These are phyloP conservation scores for Oemleria cerasiformis DNA, from an alignment of 306 rosid species.

Conservation along the genomic window DNA sequence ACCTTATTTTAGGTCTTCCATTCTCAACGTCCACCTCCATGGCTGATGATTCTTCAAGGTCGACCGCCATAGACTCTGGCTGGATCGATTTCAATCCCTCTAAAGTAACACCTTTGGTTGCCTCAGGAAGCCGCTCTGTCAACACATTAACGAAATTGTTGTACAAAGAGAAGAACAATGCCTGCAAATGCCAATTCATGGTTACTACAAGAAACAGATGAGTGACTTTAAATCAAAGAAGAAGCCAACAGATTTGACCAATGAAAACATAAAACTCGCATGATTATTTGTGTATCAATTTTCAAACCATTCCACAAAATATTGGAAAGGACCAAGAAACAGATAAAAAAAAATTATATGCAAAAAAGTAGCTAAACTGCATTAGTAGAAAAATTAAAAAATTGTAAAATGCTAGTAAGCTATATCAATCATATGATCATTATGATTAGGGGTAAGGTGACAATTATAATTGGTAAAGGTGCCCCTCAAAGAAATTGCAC, in stretches of 20 bases:
- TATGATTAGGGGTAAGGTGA: too few relatives aligned
- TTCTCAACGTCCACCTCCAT: conserved; percentile 87
- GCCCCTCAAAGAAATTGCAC: too few relatives aligned
- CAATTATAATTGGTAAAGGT: too few relatives aligned
- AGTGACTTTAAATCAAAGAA: background rate
- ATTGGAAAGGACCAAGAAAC: background rate
- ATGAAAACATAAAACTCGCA: background rate
- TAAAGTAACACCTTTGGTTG: conserved; percentile 51
- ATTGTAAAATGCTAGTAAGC: too few relatives aligned
- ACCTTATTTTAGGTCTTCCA: conserved; percentile 68
- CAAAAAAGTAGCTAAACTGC: too few relatives aligned
- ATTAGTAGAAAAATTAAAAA: too few relatives aligned
- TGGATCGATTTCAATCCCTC: conserved; percentile 57
- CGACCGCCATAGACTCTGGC: conserved; percentile 64
- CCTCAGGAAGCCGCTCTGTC: conserved; percentile 78
- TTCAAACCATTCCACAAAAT: background rate
- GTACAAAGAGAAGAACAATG: conserved; percentile 69
- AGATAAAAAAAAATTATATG: too few relatives aligned
- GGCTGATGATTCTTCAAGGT: conserved; percentile 64
- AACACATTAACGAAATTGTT: conserved; percentile 68
- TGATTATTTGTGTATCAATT: too few relatives aligned
- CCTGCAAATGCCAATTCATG: conserved; percentile 48
- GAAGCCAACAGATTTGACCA: background rate
- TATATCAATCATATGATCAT: too few relatives aligned
- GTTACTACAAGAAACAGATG: conserved; percentile 14